Base-by-base conservation (phyloP, 768 basidiomycete genomes). In the Dictyophora rubrovolvata region DNA sequence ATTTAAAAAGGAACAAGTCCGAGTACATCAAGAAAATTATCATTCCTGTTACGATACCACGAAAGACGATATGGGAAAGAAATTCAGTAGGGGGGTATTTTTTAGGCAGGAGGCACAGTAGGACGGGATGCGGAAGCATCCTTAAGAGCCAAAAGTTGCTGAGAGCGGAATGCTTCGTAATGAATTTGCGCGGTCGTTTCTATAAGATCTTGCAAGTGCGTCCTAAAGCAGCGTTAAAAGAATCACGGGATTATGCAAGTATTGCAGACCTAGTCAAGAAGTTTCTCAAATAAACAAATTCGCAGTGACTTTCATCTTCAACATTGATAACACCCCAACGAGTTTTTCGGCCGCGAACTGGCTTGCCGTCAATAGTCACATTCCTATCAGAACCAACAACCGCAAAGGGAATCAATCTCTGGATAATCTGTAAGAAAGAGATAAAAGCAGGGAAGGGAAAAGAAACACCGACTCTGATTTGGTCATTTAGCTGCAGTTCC, bases 111-210 rank as follows among this genome's bases (percentile, higher is more conserved):
- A 9, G 48, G 57, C 3, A 20, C 57, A n/a, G 56, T 7, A 52
- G 57, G 57, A 20, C 57, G 50, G 23, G 48, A 35, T 5, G 56
- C 47, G 14, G 56, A 57, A 6, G 56, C 56, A 28, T 98, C 95
- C 79, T 98, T 98, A 67, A 98, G 82, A 14, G 95, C 95, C 51
- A 97, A 79, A 65, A 98, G 74, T 76, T 99, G 95, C 77, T 97
- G 97, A 66, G 93, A 95, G 64, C 95, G 85, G 92, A 99, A 99
- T 9, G 94, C 93, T 77, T 99, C 95, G 71, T 98, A 99, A 75
- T 99, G 95, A 71, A 95, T 96, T 73, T 94, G 90, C 11, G 96
- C 93, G 10, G 96, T 98, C 58, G 95, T 96, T 79, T 99, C 95
- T 70, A 99, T 99, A 70, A 99, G 75, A 69, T 98, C 95, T 72